These are phyloP conservation scores for Xylariaceae sp. DNA, from an alignment of 2,329 filamentous ascomycete genomes.

Conservation along the genomic window DNA sequence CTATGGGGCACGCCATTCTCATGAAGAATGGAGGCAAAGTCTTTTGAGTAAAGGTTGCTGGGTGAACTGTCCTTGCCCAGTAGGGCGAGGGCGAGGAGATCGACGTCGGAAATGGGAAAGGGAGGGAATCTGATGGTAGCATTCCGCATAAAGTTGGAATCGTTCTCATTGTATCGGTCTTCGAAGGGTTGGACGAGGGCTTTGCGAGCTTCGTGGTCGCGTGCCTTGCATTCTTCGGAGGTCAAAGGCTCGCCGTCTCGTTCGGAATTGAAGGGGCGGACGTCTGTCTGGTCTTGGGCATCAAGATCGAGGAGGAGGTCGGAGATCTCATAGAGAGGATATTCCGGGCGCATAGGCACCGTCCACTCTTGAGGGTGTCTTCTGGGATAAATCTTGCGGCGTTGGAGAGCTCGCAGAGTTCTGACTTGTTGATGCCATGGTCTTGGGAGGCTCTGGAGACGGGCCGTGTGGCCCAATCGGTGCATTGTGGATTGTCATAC, in stretches of 20 bases:
- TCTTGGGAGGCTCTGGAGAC: too few species aligned
- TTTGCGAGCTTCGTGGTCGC: slow-evolving; percentile 30
- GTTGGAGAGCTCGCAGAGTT: too few species aligned
- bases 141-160: slow-evolving; percentile 13
- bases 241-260: slow-evolving; percentile 31
- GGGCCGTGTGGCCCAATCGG: too few species aligned
- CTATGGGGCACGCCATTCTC: slow-evolving; percentile 28
- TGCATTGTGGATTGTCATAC: too few species aligned
- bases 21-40: slow-evolving; percentile 13
- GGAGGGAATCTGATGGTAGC: slow-evolving; percentile 19
- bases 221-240: slow-evolving; percentile 4
- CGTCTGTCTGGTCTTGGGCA: slow-evolving; percentile 40
- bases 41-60: slow-evolving; percentile 2
- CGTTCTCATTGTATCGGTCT: slow-evolving; percentile 14
- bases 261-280: slow-evolving; percentile 38
- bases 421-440: too few species aligned
- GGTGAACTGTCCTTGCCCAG: not conserved
- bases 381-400: slow-evolving; percentile 11
- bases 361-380: too few species aligned
- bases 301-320: slow-evolving; percentile 50
- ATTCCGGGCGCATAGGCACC: too few species aligned
- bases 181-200: slow-evolving; percentile 31
- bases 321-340: too few species aligned
- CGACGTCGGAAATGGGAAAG: slow-evolving; percentile 41
- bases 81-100: slow-evolving; percentile 41